Conservation (phyloP, 2,329 filamentous ascomycete species). For the Parascedosporium putredinis region DNA sequence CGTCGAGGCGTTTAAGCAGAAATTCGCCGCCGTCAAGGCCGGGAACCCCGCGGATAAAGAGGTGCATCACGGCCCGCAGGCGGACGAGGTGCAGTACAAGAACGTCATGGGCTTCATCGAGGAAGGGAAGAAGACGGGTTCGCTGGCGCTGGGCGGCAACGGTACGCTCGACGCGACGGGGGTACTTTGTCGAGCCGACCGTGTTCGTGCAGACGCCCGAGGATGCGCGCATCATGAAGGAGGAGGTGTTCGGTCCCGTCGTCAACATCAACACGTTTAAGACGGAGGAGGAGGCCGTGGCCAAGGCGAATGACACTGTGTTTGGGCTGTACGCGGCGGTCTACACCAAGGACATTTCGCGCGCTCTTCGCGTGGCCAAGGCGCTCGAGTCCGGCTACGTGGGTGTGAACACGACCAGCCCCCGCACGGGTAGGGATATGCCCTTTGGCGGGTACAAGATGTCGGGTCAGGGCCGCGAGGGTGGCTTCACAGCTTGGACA, state of each 20-base stretch:
- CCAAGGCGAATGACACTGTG: slow-evolving; percentile 30
- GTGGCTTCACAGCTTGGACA: slow-evolving; percentile 13
- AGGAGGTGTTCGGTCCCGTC: slow-evolving; percentile 57
- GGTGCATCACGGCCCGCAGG: slow-evolving; percentile 34
- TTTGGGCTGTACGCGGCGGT: slow-evolving; percentile 47
- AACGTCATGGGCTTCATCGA: slow-evolving; percentile 34
- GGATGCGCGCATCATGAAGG: slow-evolving; percentile 37
- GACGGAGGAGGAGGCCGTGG: slow-evolving; percentile 22
- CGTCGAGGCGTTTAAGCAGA: slow-evolving; percentile 43
- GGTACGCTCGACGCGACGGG: slow-evolving; percentile 18
- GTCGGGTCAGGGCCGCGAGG: slow-evolving; percentile 13
- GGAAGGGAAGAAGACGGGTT: slow-evolving; percentile 28
- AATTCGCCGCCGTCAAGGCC: slow-evolving; percentile 25
- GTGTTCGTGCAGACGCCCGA: slow-evolving; percentile 19
- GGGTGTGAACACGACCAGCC: slow-evolving; percentile 43
- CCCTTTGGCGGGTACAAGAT: slow-evolving; percentile 16
- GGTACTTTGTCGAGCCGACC: slow-evolving; percentile 20
- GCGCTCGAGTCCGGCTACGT: slow-evolving; percentile 50
- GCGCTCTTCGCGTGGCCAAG: slow-evolving; percentile 34
- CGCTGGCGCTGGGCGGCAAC: slow-evolving; percentile 20
- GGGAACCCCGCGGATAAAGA: slow-evolving; percentile 23
- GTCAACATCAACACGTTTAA: slow-evolving; percentile 40
- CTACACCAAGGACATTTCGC: slow-evolving; percentile 42
- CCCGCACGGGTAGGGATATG: slow-evolving; percentile 11
- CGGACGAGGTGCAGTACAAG: slow-evolving; percentile 38